Conservation (phyloP, 148 eudicot genomes). For the Rhododendron henanense region DNA sequence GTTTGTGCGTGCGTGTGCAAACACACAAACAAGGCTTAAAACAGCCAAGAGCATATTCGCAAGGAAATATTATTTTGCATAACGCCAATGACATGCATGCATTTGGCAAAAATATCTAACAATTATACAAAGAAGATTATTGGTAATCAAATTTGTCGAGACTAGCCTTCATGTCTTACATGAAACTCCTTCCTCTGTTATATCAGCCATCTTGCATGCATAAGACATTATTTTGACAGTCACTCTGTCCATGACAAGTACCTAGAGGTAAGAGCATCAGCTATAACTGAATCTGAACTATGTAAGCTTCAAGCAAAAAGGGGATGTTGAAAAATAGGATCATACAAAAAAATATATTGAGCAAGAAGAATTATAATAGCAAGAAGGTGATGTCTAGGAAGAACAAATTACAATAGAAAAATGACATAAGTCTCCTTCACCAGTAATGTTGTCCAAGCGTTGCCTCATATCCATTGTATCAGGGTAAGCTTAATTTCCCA, state of each 20-base stretch:
- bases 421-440: neutral
- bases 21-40: neutral
- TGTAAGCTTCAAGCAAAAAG: neutral
- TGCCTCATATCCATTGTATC: neutral
- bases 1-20: neutral
- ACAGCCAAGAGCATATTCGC: neutral
- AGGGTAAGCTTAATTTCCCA: neutral
- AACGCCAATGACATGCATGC: neutral
- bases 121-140: neutral
- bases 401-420: neutral
- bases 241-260: constrained; percentile 92
- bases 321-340: neutral
- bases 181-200: constrained; percentile 94
- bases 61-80: neutral
- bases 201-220: constrained; percentile 97
- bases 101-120: neutral
- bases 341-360: neutral
- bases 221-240: constrained; percentile 83
- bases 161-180: constrained; percentile 56
- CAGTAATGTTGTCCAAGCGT: neutral
- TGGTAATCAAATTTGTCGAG: constrained; percentile 10
- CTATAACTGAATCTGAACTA: constrained; percentile 12
- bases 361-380: neutral
- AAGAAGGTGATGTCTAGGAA: neutral
- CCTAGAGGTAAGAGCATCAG: constrained; percentile 43